Percentiles rank a stretch among this genome's conserved stretches.
Evolutionary conservation across 257 asterid species (phyloP).

Genomic region (Solanum tarijense): DNA sequence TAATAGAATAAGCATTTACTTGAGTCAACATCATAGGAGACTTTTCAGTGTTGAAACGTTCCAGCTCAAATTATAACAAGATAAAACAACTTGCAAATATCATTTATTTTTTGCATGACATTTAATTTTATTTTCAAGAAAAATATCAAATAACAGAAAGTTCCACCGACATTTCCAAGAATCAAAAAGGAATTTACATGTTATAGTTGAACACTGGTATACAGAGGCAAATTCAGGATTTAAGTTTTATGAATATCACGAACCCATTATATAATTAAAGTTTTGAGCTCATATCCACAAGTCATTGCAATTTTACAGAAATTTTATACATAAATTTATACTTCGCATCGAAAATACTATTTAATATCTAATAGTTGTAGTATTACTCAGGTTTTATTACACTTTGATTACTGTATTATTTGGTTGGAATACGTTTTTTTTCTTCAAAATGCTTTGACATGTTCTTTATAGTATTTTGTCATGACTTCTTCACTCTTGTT

Average conservation of each 20-base stretch:
- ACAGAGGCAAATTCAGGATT: neutral
- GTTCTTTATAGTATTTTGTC: neutral
- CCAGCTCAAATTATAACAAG: neutral
- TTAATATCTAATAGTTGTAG: neutral
- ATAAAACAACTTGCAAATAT: neutral
- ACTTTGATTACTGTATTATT: neutral
- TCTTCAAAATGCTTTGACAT: neutral
- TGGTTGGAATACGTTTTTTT: fast-evolving
- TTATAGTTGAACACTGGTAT: neutral
- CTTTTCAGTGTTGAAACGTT: neutral
- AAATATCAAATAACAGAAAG: neutral
- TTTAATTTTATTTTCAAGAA: neutral
- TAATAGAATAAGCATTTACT: neutral
- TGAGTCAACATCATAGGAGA: neutral
- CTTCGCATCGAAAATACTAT: neutral
- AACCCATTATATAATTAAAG: neutral
- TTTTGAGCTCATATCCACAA: neutral
- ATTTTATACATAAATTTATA: neutral
- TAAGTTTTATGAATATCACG: neutral
- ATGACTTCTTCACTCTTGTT: neutral
- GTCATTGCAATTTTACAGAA: neutral
- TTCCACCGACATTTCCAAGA: neutral
- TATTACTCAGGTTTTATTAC: neutral
- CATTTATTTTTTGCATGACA: neutral
- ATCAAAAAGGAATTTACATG: neutral